These are phyloP conservation scores for Exophiala bonariae DNA, from an alignment of 2,329 filamentous ascomycete genomes.

Conservation along the genomic window DNA sequence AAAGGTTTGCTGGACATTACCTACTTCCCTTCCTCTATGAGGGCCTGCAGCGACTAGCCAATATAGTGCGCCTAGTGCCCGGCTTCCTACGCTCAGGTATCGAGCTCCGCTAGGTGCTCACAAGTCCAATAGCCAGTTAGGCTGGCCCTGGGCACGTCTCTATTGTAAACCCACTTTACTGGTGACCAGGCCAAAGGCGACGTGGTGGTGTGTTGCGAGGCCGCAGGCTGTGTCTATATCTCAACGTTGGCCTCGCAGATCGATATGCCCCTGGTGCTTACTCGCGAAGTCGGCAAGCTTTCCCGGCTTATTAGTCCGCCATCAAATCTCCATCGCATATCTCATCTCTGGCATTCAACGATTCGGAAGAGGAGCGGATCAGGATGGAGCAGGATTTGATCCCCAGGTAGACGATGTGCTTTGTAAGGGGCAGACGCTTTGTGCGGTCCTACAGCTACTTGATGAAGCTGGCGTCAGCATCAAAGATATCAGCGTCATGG, in stretches of 20 bases:
- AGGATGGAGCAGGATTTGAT: slow-evolving; percentile 50
- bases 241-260: slow-evolving; percentile 48
- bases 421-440: slow-evolving; percentile 56
- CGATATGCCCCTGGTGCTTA: slow-evolving; percentile 47
- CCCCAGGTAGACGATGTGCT: slow-evolving; percentile 60
- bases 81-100: slow-evolving; percentile 55
- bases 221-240: slow-evolving; percentile 58
- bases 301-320: slow-evolving; percentile 56
- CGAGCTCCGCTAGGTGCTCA: slow-evolving; percentile 60
- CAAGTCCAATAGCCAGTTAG: slow-evolving; percentile 53
- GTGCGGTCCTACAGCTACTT: slow-evolving; percentile 53
- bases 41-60: slow-evolving; percentile 47
- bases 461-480: slow-evolving; percentile 36
- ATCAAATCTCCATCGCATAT: slow-evolving; percentile 54
- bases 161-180: slow-evolving; percentile 52
- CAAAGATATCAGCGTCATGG: slow-evolving; percentile 50
- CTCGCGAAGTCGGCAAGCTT: slow-evolving; percentile 60
- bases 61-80: slow-evolving; percentile 51
- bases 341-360: slow-evolving; percentile 41
- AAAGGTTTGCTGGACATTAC: too few species aligned
- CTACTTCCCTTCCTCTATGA: too few species aligned
- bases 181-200: slow-evolving; percentile 50
- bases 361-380: slow-evolving; percentile 38
- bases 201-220: slow-evolving; percentile 55
- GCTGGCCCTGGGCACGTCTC: slow-evolving; percentile 50